Percentiles rank a stretch among this genome's conserved stretches.
Evolutionary conservation across 164 flowering plant genomes (phyloP).

Genomic region (Vitis amurensis): DNA sequence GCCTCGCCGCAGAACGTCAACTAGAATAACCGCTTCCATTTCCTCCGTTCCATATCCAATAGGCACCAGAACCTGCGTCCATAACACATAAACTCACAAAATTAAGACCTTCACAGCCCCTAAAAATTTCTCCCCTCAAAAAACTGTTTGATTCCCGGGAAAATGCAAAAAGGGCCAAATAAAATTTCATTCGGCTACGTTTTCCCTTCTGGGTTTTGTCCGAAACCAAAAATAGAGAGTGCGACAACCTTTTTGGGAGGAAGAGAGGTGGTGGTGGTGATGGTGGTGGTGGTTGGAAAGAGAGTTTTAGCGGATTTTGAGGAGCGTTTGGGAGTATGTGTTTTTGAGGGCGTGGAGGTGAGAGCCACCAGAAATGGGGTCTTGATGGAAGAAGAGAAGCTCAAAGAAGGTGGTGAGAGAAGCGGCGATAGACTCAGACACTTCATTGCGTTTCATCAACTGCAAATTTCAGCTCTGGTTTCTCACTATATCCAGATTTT

Average conservation of each 20-base stretch:
- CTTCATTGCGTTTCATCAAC: too few relatives aligned
- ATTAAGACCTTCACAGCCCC: background rate
- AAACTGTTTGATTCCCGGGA: background rate
- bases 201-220: background rate
- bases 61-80: slow-evolving; percentile 74
- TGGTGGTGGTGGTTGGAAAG: slow-evolving; percentile 7
- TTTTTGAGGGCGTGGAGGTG: slow-evolving; percentile 19
- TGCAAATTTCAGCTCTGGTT: too few relatives aligned
- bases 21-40: slow-evolving; percentile 81
- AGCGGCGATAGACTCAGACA: slow-evolving; percentile 4
- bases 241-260: slow-evolving; percentile 44
- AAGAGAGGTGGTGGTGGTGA: slow-evolving; percentile 4
- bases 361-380: background rate
- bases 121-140: background rate
- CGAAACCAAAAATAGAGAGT: background rate
- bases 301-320: slow-evolving; percentile 14
- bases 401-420: slow-evolving; percentile 9
- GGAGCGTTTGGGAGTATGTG: slow-evolving; percentile 23
- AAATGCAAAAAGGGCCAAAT: too few relatives aligned
- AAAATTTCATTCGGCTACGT: too few relatives aligned
- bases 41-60: slow-evolving; percentile 87
- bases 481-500: too few relatives aligned
- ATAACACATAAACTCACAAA: slow-evolving; percentile 2
- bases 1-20: slow-evolving; percentile 84
- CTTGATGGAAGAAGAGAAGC: background rate